Base-by-base conservation (phyloP, 2,329 filamentous ascomycete genomes). In the Thermomyces lanuginosus region DNA sequence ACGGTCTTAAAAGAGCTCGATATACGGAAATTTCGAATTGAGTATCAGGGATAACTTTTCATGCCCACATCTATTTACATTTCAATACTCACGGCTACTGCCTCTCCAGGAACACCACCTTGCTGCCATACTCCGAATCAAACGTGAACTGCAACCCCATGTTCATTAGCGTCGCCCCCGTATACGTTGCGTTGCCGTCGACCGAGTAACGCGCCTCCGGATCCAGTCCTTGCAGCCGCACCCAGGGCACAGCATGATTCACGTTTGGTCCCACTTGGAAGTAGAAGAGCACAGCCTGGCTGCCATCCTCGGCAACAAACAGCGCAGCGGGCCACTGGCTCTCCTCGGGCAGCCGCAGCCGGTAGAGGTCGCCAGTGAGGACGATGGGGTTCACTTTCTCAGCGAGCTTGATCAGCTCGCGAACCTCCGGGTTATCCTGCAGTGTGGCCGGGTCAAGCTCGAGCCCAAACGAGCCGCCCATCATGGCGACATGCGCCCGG, bases 401-500 rank as follows among this genome's bases (percentile, higher is more conserved):
- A 2, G 68, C 63, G 4, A 65, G 51, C 0, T 46, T 51, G 31
- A 76, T 63, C 1, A 76, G 51, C 0, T 41, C 54, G 8, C 61
- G 60, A 0, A 53, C 53, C 0, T 48, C 46, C 4, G 72, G 58
- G 5, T 63, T 54, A 0, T 49, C 50, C 0, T 24, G 10, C n/a
- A n/a, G n/a, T n/a, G n/a, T n/a, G 8, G 8, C 12, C 8, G 71
- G 72, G 39, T 74, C 60, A 5, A 76, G 58, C 42, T 76, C 71
- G 7, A 76, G 59, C 0, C 72, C 72, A 36, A 76, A 76, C 0
- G 67, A 72, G 2, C 71, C 71, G 29, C 72, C 72, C 71, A 75
- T 75, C 55, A 74, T 69, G 4, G 72, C 72, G 0, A 76, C 71
- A 29, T 75, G 70, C 0, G 65, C 69, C 17, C 72, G 67, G 18